These are phyloP conservation scores for Lomentospora prolificans DNA, from an alignment of 2,329 filamentous ascomycete species.

Conservation along the genomic window DNA sequence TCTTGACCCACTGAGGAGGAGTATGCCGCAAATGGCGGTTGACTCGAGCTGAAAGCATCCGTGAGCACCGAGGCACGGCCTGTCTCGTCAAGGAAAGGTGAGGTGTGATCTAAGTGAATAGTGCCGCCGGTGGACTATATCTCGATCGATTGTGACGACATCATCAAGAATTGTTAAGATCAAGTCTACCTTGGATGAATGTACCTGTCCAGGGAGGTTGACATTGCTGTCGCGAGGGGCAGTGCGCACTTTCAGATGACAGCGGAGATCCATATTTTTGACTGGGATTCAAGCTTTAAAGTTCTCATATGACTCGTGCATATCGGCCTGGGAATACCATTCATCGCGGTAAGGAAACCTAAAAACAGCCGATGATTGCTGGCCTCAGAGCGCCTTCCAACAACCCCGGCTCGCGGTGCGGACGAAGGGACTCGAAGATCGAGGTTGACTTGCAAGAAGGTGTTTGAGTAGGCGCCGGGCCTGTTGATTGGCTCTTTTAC, in stretches of 20 bases:
- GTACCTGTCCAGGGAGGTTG: not conserved
- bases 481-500: not conserved
- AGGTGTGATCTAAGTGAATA: too few species aligned
- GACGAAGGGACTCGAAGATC: not conserved
- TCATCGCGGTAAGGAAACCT: not conserved
- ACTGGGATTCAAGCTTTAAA: not conserved
- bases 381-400: too few species aligned
- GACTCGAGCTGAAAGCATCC: not conserved
- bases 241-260: too few species aligned
- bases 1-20: not conserved
- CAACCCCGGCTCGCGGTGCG: too few species aligned
- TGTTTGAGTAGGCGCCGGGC: conserved; percentile 1
- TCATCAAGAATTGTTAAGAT: not conserved
- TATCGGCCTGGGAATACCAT: not conserved
- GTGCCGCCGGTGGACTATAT: too few species aligned
- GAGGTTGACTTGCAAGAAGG: not conserved
- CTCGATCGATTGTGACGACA: too few species aligned
- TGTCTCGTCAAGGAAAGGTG: too few species aligned
- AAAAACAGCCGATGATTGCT: too few species aligned
- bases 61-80: not conserved
- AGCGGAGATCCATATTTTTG: too few species aligned
- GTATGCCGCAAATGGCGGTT: not conserved
- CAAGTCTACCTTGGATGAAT: not conserved
- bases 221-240: too few species aligned
- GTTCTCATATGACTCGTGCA: not conserved